Evolutionary conservation across 2,329 filamentous ascomycete species (phyloP).

Genomic region (Coniosporium tulheliwenetii): DNA sequence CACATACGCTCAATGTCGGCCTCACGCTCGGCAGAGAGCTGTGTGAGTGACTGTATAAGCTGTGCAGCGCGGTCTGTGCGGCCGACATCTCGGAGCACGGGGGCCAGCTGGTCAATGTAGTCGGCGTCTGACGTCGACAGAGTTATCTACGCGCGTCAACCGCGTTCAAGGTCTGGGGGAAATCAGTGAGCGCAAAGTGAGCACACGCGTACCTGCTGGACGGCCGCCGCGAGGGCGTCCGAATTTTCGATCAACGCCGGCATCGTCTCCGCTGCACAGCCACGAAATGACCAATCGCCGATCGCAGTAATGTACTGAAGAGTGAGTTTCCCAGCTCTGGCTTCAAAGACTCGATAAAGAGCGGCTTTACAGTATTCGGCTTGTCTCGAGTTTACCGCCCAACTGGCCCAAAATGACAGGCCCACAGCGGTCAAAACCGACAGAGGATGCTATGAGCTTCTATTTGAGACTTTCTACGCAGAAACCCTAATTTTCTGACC

Average conservation of each 20-base stretch:
- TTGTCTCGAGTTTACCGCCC: no score
- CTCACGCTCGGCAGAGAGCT: slow-evolving; percentile 77
- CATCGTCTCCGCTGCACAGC: slow-evolving; percentile 8
- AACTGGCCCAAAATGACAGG: no score
- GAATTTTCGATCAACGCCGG: slow-evolving; percentile 25
- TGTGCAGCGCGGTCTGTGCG: slow-evolving; percentile 55
- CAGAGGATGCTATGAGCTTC: no score
- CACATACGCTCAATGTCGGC: slow-evolving; percentile 87
- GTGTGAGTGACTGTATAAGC: slow-evolving; percentile 62
- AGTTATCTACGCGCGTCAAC: slow-evolving; percentile 51
- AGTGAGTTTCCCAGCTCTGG: no score
- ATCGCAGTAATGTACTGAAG: no score
- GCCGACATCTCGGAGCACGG: slow-evolving; percentile 80
- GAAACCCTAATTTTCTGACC: no score
- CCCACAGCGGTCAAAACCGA: no score
- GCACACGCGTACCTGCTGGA: slow-evolving; percentile 28
- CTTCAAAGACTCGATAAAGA: no score
- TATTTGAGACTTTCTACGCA: no score
- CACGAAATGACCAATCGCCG: no score
- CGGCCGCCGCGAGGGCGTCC: slow-evolving; percentile 31
- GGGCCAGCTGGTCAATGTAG: slow-evolving; percentile 90
- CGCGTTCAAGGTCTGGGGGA: not conserved
- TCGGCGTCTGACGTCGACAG: slow-evolving; percentile 82
- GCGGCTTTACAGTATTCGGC: no score
- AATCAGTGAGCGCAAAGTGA: slow-evolving; percentile 4